Percentiles rank a stretch among this genome's conserved stretches.
Evolutionary conservation across 805 yeast species (phyloP).

Genomic region (Cyberlindnera subsufficiens): DNA sequence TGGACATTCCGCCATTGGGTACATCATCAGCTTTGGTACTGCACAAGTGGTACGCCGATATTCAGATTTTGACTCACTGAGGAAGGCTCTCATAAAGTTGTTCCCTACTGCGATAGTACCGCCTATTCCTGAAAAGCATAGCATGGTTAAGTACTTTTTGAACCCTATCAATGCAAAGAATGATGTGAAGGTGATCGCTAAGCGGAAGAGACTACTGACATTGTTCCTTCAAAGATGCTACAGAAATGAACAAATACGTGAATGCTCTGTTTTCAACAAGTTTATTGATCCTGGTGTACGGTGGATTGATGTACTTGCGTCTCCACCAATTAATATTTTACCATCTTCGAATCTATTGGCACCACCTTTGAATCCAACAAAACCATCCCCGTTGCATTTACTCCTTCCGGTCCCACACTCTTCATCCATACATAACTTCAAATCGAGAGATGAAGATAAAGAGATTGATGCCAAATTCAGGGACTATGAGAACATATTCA

Average conservation of each 20-base stretch:
- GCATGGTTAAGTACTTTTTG: constrained; percentile 41
- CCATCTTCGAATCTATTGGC: constrained; percentile 49
- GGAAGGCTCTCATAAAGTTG: constrained; percentile 60
- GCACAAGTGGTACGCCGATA: constrained; percentile 69
- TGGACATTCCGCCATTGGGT: constrained; percentile 62
- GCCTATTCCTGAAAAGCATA: constrained; percentile 89
- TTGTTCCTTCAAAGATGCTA: constrained; percentile 76
- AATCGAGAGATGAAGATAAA: constrained; percentile 15
- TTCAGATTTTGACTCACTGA: constrained; percentile 83
- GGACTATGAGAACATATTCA: constrained; percentile 23
- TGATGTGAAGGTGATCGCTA: constrained; percentile 47
- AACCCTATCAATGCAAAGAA: constrained; percentile 38
- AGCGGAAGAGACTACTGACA: constrained; percentile 68
- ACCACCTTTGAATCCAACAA: constrained; percentile 56
- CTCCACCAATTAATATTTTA: constrained; percentile 49
- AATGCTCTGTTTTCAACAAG: constrained; percentile 58
- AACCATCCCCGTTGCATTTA: constrained; percentile 53
- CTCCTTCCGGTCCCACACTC: constrained; percentile 57
- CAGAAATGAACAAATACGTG: constrained; percentile 46
- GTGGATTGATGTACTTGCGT: constrained; percentile 69
- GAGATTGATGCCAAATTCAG: constrained; percentile 14
- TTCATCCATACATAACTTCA: constrained; percentile 24
- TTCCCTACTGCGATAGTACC: constrained; percentile 85
- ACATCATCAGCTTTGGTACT: constrained; percentile 59
- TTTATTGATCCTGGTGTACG: constrained; percentile 81